These are phyloP conservation scores for Ceratocystiopsis sp. DNA, from an alignment of 2,329 filamentous ascomycete genomes.

Conservation along the genomic window DNA sequence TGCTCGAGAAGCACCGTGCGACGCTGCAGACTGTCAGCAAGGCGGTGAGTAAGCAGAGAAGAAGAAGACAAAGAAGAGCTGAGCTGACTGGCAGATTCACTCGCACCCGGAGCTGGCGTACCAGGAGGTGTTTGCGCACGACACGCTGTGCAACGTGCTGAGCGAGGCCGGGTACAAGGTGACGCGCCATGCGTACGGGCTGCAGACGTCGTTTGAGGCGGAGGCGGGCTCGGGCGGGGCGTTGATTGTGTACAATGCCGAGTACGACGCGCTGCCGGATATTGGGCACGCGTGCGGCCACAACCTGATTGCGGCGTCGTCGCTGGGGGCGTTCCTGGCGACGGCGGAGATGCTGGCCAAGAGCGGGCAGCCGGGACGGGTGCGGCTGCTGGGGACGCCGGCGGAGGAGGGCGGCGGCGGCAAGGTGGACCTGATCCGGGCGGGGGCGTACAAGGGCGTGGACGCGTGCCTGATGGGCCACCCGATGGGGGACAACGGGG, in stretches of 20 bases:
- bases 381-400: slow-evolving; percentile 22
- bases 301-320: slow-evolving; percentile 23
- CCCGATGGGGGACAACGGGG: slow-evolving; percentile 9
- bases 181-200: slow-evolving; percentile 28
- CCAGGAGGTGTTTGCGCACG: slow-evolving; percentile 31
- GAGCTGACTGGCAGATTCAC: too few relatives aligned
- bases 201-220: slow-evolving; percentile 32
- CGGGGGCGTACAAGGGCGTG: slow-evolving; percentile 22
- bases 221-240: slow-evolving; percentile 6
- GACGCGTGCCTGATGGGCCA: slow-evolving; percentile 23
- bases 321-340: slow-evolving; percentile 20
- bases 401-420: slow-evolving; percentile 25
- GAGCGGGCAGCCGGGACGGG: slow-evolving; percentile 11
- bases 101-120: slow-evolving; percentile 30
- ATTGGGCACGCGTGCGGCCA: slow-evolving; percentile 25
- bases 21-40: too few relatives aligned
- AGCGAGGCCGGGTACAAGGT: slow-evolving; percentile 17
- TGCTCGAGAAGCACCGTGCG: too few relatives aligned
- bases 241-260: slow-evolving; percentile 10
- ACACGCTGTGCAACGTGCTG: slow-evolving; percentile 29
- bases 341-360: slow-evolving; percentile 10
- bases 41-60: too few relatives aligned
- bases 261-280: slow-evolving; percentile 15
- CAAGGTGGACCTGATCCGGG: slow-evolving; percentile 25
- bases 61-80: too few relatives aligned